Conservation (phyloP, 2,329 filamentous ascomycete genomes). For the Xylaria sp. region DNA sequence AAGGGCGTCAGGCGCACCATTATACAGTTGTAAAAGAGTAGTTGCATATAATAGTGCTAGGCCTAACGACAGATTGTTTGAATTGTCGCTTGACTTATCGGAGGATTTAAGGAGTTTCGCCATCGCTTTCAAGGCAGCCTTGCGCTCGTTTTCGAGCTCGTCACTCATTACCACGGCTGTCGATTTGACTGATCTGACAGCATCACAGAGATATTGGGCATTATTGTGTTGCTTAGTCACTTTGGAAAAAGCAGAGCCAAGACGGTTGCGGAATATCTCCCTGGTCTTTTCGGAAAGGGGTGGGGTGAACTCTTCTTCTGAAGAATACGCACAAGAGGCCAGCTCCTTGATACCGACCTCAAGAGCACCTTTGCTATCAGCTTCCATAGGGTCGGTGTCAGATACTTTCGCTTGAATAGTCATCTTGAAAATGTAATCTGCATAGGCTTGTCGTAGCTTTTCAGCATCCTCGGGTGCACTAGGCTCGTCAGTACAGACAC, state of each 20-base stretch:
- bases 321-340: conserved; percentile 66
- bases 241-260: conserved; percentile 68
- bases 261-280: conserved; percentile 65
- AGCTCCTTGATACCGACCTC: conserved; percentile 63
- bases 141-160: conserved; percentile 63
- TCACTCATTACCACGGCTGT: conserved; percentile 66
- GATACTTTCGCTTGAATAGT: conserved; percentile 55
- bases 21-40: conserved; percentile 88
- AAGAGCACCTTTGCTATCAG: conserved; percentile 52
- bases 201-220: conserved; percentile 64
- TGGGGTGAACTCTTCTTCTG: conserved; percentile 56
- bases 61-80: conserved; percentile 64
- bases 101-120: conserved; percentile 61
- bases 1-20: conserved; percentile 86
- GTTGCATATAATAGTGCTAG: conserved; percentile 86
- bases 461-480: conserved; percentile 50
- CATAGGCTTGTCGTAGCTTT: conserved; percentile 62
- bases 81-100: conserved; percentile 50
- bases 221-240: conserved; percentile 65
- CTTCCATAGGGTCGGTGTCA: conserved; percentile 45
- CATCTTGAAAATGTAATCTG: conserved; percentile 65
- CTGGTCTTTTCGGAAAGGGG: conserved; percentile 64
- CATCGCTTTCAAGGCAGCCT: conserved; percentile 64
- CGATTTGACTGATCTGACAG: conserved; percentile 64
- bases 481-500: conserved; percentile 50